Conservation (phyloP, 139 green algal genomes). For the Haematococcus sp. region DNA sequence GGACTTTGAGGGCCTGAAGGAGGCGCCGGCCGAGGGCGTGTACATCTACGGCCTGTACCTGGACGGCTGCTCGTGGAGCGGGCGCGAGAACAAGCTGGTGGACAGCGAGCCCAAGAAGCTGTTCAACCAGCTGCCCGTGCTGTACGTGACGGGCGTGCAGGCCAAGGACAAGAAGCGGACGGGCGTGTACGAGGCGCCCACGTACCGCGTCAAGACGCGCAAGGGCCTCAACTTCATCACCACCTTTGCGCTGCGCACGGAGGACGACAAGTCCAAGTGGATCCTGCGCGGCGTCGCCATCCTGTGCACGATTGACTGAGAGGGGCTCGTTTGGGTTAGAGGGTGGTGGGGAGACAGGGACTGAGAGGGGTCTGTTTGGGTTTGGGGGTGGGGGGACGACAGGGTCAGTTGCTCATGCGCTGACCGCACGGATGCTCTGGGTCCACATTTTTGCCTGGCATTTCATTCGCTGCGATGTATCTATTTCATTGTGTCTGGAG, state of each 20-base stretch:
- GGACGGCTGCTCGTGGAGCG: slow-evolving; percentile 90
- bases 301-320: slow-evolving; percentile 82
- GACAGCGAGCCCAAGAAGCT: slow-evolving; percentile 93
- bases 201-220: slow-evolving; percentile 81
- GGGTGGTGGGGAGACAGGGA: too few relatives aligned
- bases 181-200: slow-evolving; percentile 74
- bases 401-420: too few relatives aligned
- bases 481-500: too few relatives aligned
- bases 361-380: too few relatives aligned
- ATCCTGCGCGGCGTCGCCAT: slow-evolving; percentile 81
- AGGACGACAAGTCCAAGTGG: slow-evolving; percentile 85
- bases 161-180: slow-evolving; percentile 73
- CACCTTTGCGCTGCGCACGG: slow-evolving; percentile 79
- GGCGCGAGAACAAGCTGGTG: slow-evolving; percentile 78
- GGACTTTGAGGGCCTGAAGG: slow-evolving; percentile 81
- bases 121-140: slow-evolving; percentile 80
- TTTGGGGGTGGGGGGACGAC: too few relatives aligned
- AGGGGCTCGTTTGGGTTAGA: too few relatives aligned
- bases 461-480: too few relatives aligned
- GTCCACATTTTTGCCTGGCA: too few relatives aligned
- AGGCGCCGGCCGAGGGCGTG: slow-evolving; percentile 82
- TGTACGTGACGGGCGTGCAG: slow-evolving; percentile 85
- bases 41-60: slow-evolving; percentile 93
- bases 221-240: slow-evolving; percentile 88
- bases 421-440: too few relatives aligned